Evolutionary conservation across 768 basidiomycete species (phyloP), one percentile per base, ranked within the genome.

Genomic region (Pholiota microspora): DNA sequence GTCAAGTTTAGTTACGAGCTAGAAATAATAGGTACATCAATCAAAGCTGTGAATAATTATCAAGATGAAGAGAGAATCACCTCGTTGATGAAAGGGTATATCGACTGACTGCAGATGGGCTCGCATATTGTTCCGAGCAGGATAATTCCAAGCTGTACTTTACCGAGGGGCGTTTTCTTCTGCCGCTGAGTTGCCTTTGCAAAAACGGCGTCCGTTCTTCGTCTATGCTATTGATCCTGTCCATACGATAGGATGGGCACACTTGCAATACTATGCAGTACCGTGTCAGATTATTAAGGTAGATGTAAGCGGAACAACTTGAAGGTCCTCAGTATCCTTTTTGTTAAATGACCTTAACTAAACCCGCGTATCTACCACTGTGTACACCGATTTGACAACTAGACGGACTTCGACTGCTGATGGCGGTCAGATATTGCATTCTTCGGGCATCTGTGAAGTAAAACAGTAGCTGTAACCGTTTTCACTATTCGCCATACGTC

Each of bases 1-100:
- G 34, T 77, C 82, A n/a, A 86, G 73, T 54, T 82, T 84, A 18
- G 78, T 71, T 24, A 88, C 77, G 21, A 87, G 76, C 85, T n/a
- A n/a, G n/a, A n/a, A n/a, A n/a, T n/a, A n/a, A n/a, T n/a, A n/a
- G n/a, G n/a, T n/a, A n/a, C n/a, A n/a, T n/a, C n/a, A n/a, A n/a
- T n/a, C n/a, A n/a, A n/a, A n/a, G n/a, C n/a, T n/a, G n/a, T n/a
- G n/a, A n/a, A n/a, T n/a, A n/a, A n/a, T n/a, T n/a, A n/a, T n/a
- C n/a, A n/a, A n/a, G n/a, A n/a, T n/a, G n/a, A n/a, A n/a, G 27
- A 2, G 8, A 40, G 29, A 27, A 57, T 16, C 36, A 77, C 78
- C 70, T 81, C 77, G 56, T 77, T 80, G 57, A 83, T 74, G 57
- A 77, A 83, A 0, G 82, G 80, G 49, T 79, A 76, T n/a, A 82